Evolutionary conservation across 2,329 filamentous ascomycete species (phyloP), one percentile per base, ranked within the genome.

Genomic region (Botrytis galanthina): DNA sequence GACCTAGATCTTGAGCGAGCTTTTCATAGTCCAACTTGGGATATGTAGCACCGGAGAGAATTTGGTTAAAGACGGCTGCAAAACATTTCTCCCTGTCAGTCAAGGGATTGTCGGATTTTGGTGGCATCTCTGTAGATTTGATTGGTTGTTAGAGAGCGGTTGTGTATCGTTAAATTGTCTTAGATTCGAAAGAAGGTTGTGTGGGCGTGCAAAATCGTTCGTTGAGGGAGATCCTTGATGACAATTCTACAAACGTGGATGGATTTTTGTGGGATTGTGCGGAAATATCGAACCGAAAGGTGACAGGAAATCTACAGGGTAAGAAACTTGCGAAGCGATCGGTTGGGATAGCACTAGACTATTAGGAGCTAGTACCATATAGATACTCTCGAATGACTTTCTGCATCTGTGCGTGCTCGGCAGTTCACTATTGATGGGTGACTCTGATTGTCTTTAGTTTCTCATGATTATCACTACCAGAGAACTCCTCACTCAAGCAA

Each of bases 401-500:
- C 9, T 9, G 35, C 5, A 9, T 29, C 3, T 39, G 3, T 29
- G 29, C 1, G 37, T 54, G 16, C 18, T 42, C 14, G 8, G 22
- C 1, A 42, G 35, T 54, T 39, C 35, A 37, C 4, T 39, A 18
- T n/a, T 44, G 39, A 32, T 46, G 12, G 7, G 18, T 1, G 32
- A 46, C 4, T 32, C 9, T 7, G 18, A 4, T 2, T 32, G 2
- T 6, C 10, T 10, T 32, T 42, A 46, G 12, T n/a, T 6, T 20
- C 22, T 54, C 18, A 29, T 10, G 14, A 29, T 20, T 18, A 1
- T 39, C 22, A 51, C 20, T 16, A 5, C 7, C 26, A 2, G 22
- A 2, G 1, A 2, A 32, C 12, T 9, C 1, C 29, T 2, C 3
- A 26, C 18, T 29, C 3, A 26, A 59, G 3, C 1, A 1, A 54